These are phyloP conservation scores for Diaporthe australafricana DNA, from an alignment of 2,329 filamentous ascomycete genomes.

Conservation along the genomic window DNA sequence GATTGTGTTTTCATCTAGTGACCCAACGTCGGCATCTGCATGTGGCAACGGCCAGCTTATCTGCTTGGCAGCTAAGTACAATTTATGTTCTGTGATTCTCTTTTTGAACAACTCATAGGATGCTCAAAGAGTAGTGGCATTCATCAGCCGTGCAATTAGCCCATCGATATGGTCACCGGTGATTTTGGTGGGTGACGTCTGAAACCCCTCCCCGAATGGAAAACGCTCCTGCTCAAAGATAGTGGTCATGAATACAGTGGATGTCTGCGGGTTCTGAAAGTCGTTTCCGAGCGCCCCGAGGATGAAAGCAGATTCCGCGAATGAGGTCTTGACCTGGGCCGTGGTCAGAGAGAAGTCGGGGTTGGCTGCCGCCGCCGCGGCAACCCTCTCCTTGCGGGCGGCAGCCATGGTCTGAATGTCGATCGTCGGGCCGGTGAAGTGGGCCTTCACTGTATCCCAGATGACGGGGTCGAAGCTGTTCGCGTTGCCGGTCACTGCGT, in stretches of 20 bases:
- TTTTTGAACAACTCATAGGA: neutral
- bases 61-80: neutral
- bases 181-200: constrained; percentile 8
- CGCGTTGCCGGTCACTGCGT: neutral
- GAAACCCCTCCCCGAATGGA: constrained; percentile 11
- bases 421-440: constrained; percentile 15
- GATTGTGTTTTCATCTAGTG: neutral
- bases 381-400: neutral
- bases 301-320: constrained; percentile 17
- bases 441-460: constrained; percentile 13
- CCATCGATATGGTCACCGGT: neutral
- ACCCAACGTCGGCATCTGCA: neutral
- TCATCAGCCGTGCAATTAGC: neutral
- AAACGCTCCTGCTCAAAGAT: constrained; percentile 12
- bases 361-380: neutral
- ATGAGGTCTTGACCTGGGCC: constrained; percentile 13
- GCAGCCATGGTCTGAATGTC: constrained; percentile 11
- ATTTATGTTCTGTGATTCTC: no score
- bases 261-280: neutral
- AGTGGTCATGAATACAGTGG: constrained; percentile 3
- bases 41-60: neutral
- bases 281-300: constrained; percentile 3
- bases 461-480: constrained; percentile 5
- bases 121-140: neutral
- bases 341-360: neutral